phyloP scores from a whole-genome alignment of 441 rosid species.

The Geranium incanum region DNA sequence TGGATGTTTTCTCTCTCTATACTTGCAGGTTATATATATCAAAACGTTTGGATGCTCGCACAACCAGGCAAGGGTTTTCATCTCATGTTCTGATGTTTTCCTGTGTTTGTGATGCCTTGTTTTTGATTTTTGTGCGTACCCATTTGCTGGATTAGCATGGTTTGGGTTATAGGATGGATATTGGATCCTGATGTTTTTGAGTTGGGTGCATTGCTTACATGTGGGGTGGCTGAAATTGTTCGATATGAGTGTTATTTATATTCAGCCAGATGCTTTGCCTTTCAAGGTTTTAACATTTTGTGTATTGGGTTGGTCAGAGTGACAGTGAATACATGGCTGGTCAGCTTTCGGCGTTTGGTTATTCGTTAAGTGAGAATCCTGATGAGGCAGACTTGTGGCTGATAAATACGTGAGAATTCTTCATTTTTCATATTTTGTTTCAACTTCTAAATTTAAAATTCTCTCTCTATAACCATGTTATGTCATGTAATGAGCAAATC shows the following conservation, averaged over 20 bases:
- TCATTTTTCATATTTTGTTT: constrained; percentile 7
- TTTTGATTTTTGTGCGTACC: not conserved
- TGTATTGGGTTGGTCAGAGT: constrained; percentile 48
- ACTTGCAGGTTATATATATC: constrained; percentile 56
- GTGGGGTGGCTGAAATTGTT: too few relatives aligned
- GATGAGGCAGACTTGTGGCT: constrained; percentile 91
- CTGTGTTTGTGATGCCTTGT: not conserved
- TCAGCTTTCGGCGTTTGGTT: constrained; percentile 88
- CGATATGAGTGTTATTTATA: not conserved
- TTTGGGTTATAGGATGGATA: not conserved
- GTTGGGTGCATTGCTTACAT: too few relatives aligned
- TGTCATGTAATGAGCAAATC: not conserved
- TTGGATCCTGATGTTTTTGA: not conserved
- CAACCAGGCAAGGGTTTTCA: constrained; percentile 54
- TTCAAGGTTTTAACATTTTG: constrained; percentile 3
- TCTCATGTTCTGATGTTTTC: not conserved
- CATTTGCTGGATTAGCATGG: not conserved
- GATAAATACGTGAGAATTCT: constrained; percentile 64
- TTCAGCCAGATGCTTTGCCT: not conserved
- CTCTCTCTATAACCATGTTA: not conserved
- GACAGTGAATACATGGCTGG: constrained; percentile 99
- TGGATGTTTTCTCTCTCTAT: constrained; percentile 11
- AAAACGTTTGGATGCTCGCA: constrained; percentile 97
- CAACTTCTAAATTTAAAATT: too few relatives aligned
- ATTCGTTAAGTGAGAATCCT: constrained; percentile 62